Evolutionary conservation across 257 asterid species (phyloP).

Genomic region (Solanum neorickii): DNA sequence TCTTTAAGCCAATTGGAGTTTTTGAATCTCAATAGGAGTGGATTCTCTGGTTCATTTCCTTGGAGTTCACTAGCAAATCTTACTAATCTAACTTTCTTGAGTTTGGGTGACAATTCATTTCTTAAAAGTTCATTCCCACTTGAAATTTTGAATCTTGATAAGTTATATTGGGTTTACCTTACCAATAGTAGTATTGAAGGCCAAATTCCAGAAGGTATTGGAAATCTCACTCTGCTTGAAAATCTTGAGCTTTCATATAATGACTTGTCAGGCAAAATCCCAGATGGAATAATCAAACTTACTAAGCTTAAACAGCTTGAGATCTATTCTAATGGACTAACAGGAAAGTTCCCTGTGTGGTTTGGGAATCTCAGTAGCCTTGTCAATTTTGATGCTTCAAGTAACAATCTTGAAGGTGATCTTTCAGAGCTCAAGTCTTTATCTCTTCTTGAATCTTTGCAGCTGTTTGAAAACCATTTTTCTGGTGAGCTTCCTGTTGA

Average conservation of each 20-base stretch:
- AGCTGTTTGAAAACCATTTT: conserved; percentile 27
- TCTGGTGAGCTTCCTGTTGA: conserved; percentile 31
- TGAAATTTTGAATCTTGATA: conserved; percentile 21
- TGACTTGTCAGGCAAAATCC: conserved; percentile 17
- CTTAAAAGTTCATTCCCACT: conserved; percentile 21
- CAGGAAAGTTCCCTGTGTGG: conserved; percentile 27
- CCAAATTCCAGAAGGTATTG: conserved; percentile 26
- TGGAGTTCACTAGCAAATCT: conserved; percentile 29
- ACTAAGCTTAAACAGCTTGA: conserved; percentile 24
- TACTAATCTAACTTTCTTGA: conserved; percentile 18
- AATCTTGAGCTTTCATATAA: conserved; percentile 29
- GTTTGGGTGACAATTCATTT: conserved; percentile 29
- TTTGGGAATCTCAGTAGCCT: conserved; percentile 26
- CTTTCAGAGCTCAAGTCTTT: conserved; percentile 24
- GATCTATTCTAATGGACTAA: conserved; percentile 18
- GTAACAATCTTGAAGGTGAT: conserved; percentile 25
- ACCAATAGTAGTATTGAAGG: conserved; percentile 29
- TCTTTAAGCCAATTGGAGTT: conserved; percentile 12
- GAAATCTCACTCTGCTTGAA: conserved; percentile 32
- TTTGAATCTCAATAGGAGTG: conserved; percentile 19
- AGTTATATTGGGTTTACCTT: conserved; percentile 26
- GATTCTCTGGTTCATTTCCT: conserved; percentile 27
- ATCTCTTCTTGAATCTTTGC: conserved; percentile 13
- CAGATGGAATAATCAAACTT: conserved; percentile 24
- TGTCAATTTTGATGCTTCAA: conserved; percentile 15